phyloP scores from a whole-genome alignment of 2,329 filamentous ascomycete species.

The Keithomyces neogunnii region DNA sequence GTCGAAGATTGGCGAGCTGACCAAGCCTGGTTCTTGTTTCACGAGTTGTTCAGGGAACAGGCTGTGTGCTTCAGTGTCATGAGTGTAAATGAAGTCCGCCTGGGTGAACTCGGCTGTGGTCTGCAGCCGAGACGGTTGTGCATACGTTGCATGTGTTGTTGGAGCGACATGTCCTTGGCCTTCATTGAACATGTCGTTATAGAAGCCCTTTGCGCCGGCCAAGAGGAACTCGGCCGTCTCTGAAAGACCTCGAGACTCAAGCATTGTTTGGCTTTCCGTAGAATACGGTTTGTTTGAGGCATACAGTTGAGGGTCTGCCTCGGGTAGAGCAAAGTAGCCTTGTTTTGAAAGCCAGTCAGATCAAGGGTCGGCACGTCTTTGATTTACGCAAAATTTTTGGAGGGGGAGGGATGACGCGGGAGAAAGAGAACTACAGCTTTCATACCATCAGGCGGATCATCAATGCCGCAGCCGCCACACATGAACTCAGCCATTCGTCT shows the following conservation, averaged over 20 bases:
- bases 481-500: constrained; percentile 21
- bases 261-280: constrained; percentile 2
- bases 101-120: not conserved
- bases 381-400: not conserved
- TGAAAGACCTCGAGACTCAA: not conserved
- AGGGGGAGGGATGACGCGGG: not conserved
- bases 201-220: not conserved
- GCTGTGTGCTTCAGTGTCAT: not conserved
- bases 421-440: not conserved
- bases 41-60: constrained; percentile 4
- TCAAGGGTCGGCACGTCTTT: not conserved
- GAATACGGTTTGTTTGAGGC: constrained; percentile 22
- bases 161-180: not conserved
- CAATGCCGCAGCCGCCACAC: constrained; percentile 24
- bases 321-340: constrained; percentile 27
- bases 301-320: constrained; percentile 17
- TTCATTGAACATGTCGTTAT: not conserved
- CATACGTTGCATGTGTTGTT: not conserved
- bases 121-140: constrained; percentile 2
- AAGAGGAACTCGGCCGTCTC: not conserved
- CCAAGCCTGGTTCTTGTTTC: not conserved
- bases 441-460: constrained; percentile 23
- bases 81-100: not conserved
- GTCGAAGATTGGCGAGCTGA: not conserved
- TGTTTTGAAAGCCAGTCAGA: not conserved